Evolutionary conservation across 2,329 filamentous ascomycete species (phyloP).

Genomic region (Blastomyces parvus): DNA sequence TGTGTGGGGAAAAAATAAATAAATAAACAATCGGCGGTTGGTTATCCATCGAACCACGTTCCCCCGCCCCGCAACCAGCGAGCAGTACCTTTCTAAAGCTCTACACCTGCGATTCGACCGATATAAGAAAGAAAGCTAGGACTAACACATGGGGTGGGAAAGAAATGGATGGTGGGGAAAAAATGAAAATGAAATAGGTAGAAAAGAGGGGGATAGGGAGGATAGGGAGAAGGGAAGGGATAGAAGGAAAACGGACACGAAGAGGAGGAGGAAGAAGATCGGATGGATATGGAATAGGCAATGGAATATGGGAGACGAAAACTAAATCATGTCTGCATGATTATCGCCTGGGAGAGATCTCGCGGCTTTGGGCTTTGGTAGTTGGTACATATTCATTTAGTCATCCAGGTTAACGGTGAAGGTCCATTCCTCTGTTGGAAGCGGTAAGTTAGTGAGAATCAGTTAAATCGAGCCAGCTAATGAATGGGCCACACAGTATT

Average conservation of each 20-base stretch:
- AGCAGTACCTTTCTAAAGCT: background rate
- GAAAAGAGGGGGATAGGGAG: background rate
- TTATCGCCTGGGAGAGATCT: background rate
- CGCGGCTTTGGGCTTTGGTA: background rate
- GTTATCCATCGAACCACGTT: background rate
- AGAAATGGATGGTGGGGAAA: background rate
- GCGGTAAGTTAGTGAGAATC: background rate
- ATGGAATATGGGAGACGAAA: background rate
- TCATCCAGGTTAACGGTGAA: conserved; percentile 32
- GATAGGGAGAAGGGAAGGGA: background rate
- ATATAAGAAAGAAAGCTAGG: background rate
- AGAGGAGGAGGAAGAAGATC: background rate
- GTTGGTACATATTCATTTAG: background rate
- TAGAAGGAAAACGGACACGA: no score
- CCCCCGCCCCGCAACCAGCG: no score
- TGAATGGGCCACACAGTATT: background rate
- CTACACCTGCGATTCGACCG: no score
- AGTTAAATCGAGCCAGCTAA: conserved; percentile 10
- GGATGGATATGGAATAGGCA: background rate
- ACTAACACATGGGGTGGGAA: background rate
- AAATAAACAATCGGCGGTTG: background rate
- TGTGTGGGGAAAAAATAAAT: no score
- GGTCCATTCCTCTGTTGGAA: conserved; percentile 34
- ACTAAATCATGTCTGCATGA: background rate
- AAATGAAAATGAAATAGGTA: background rate